Base-by-base conservation (phyloP, 1,284 basidiomycete species). In the Ceratobasidium theobromae region DNA sequence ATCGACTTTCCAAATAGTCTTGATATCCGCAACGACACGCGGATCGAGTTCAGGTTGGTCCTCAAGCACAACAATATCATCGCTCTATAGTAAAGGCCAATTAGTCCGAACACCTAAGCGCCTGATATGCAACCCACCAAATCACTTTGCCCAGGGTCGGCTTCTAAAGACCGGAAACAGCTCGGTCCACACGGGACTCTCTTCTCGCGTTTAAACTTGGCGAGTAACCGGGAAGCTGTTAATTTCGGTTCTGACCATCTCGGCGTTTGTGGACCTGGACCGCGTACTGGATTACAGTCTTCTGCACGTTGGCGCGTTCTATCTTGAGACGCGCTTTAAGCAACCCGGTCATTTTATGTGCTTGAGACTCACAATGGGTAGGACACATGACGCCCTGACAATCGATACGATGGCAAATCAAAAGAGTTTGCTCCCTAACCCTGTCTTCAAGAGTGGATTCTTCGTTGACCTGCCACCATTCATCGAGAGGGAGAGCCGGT, bases 291-390 rank as follows among this genome's bases (percentile, higher is more conserved):
- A 27, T 58, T 4, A 30, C 14, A n/a, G 18, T 41, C n/a, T 21
- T 21, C 18, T 16, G 53, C 12, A 27, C 53, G 33, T 38, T 43
- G 53, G 12, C 33, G 41, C 2, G 55, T 27, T 25, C 4, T 11
- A 25, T 32, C 55, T 58, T 16, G 2, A 21, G n/a, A 18, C 11
- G 35, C 35, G 35, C 16, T 38, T 8, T 38, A 38, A 14, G 30
- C 16, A 32, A 4, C n/a, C 18, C n/a, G 16, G 30, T 25, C 38
- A 3, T 43, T 5, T 3, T 8, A 41, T 43, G 53, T n/a, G n/a
- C n/a, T 6, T 25, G n/a, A 27, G 8, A 4, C 55, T 48, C 48
- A 58, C 55, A 58, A 48, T 58, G 55, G 18, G 41, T 28, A 16
- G n/a, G 40, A 28, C 55, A 58, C 6, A 30, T 41, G 6, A 43